Conservation (phyloP, 164 flowering plant genomes). For the Vitis rupestris region DNA sequence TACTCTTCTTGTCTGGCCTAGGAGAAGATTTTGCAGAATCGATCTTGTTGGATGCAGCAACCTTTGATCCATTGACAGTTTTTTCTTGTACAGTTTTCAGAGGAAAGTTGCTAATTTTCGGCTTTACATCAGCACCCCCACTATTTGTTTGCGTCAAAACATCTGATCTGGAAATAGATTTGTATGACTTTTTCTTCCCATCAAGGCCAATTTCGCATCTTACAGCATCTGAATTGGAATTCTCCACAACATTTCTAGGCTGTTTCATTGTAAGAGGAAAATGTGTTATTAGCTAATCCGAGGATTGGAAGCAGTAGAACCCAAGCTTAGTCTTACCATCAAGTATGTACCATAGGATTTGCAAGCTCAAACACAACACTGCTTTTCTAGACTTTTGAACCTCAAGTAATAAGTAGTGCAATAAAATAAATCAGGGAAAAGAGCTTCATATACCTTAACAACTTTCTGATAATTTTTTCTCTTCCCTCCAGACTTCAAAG, state of each 20-base stretch:
- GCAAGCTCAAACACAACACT: not conserved
- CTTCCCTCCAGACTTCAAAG: not conserved
- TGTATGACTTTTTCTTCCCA: not conserved
- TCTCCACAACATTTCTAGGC: conserved; percentile 15
- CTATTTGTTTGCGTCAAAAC: conserved; percentile 4
- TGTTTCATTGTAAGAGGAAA: conserved; percentile 7
- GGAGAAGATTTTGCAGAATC: not conserved
- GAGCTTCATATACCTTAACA: not conserved
- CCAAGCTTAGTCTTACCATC: no score
- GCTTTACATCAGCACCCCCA: not conserved
- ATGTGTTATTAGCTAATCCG: not conserved
- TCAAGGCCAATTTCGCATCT: conserved; percentile 1
- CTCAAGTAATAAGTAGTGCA: not conserved
- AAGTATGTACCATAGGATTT: not conserved
- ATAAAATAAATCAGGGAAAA: not conserved
- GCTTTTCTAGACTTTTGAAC: not conserved
- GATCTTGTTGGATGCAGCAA: not conserved
- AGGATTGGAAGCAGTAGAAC: no score
- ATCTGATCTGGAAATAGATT: conserved; percentile 4
- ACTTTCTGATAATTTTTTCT: not conserved
- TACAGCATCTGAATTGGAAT: conserved; percentile 8
- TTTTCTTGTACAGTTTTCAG: conserved; percentile 1
- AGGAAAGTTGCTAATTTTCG: conserved; percentile 11
- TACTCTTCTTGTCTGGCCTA: conserved; percentile 1
- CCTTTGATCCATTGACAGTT: conserved; percentile 11